Evolutionary conservation across 2,329 filamentous ascomycete genomes (phyloP), one percentile per base, ranked within the genome.

Genomic region (Ceratocystis huliohia): DNA sequence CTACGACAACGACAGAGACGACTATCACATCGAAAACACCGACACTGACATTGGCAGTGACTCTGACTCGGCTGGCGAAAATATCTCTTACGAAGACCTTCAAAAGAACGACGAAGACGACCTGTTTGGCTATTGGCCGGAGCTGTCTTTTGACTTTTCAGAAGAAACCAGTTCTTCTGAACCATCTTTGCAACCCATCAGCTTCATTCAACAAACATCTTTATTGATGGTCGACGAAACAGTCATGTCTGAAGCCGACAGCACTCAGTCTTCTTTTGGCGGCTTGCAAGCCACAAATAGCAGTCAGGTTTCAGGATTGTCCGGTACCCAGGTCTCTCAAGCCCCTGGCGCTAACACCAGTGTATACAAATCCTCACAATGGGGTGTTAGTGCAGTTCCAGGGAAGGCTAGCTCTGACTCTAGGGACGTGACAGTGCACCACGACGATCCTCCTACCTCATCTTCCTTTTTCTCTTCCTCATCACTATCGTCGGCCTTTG

Each of bases 101-200:
- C 57, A 66, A 30, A 22, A 59, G 8, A 63, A 61, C 20, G 30
- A 64, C 61, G 25, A 30, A 25, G 56, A 44, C 30, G 50, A 61
- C 62, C 37, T 41, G 37, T 41, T 53, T 4, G 53, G 8, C 28
- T 10, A 57, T 28, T 57, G 53, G 53, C 28, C 53, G 2, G 53
- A 67, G 7, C 25, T 67, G 61, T 68, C 67, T 48, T 68, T 68
- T 53, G 64, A 61, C 10, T 64, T 68, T n/a, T 66, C 67, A 20
- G 67, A 68, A 20, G 67, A 64, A 20, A 59, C 62, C n/a, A 64
- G 61, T 44, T 64, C 50, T 30, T 66, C 67, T 50, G 41, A 68
- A 48, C 64, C 66, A 6, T 68, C 66, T 37, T 65, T 68, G 63
- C 66, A 61, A 59, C 66, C 61, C 5, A 65, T 50, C 45, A 68